Percentiles rank a stretch among this genome's conserved stretches.
Conservation (phyloP, 768 basidiomycete species). For the Leccinum barrowsii region DNA sequence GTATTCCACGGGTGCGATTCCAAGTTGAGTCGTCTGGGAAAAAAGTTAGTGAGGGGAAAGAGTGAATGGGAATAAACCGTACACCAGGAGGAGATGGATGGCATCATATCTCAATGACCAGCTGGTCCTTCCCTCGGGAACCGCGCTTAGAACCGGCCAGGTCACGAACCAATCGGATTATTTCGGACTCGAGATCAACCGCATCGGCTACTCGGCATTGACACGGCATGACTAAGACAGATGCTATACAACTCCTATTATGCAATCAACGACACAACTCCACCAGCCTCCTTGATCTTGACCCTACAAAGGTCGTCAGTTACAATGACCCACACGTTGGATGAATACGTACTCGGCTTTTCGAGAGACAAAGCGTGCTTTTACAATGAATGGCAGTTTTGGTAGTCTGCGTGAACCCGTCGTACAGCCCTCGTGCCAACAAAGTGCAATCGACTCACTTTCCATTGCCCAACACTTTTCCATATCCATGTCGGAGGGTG, state of each 20-base stretch:
- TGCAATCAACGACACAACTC: conserved; percentile 90
- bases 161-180: neutral
- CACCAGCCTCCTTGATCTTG: conserved; percentile 92
- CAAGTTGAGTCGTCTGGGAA: conserved; percentile 41
- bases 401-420: conserved; percentile 56
- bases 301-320: conserved; percentile 33
- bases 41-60: neutral
- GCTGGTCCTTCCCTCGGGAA: neutral
- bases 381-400: conserved; percentile 92
- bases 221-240: conserved; percentile 15
- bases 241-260: conserved; percentile 47
- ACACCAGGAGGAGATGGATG: conserved; percentile 40
- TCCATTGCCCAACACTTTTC: conserved; percentile 95
- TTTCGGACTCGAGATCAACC: neutral
- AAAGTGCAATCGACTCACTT: conserved; percentile 44
- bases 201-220: neutral
- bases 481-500: conserved; percentile 77
- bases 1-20: conserved; percentile 55
- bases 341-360: conserved; percentile 65
- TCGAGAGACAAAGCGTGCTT: conserved; percentile 91
- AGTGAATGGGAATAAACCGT: conserved; percentile 19
- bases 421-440: neutral
- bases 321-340: neutral
- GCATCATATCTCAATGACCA: conserved; percentile 15
- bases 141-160: neutral